phyloP scores from a whole-genome alignment of 495 filamentous ascomycete genomes.

The Neurospora africana region DNA sequence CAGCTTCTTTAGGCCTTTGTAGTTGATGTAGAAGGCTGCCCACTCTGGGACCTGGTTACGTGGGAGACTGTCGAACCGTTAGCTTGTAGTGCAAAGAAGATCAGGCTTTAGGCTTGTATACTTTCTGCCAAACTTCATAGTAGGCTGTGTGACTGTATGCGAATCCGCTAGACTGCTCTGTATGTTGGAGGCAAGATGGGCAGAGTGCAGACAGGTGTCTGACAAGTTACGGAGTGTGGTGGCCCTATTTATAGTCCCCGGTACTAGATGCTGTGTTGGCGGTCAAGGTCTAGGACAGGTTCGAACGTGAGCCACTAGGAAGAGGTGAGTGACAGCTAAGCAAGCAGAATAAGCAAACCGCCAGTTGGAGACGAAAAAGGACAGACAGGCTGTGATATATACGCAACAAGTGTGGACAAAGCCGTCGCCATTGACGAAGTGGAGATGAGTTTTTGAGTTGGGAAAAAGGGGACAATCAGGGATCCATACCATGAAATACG shows the following conservation, averaged over 20 bases:
- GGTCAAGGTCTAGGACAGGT: not conserved
- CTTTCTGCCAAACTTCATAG: slow-evolving; percentile 78
- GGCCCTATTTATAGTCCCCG: not conserved
- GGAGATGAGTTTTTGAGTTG: not conserved
- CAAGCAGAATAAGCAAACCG: not conserved
- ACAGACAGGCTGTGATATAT: not conserved
- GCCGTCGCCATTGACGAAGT: not conserved
- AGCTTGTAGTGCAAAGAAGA: not conserved
- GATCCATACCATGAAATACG: not conserved
- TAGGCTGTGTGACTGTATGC: slow-evolving; percentile 1
- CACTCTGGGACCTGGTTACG: slow-evolving; percentile 96
- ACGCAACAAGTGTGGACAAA: not conserved
- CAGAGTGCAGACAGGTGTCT: not conserved
- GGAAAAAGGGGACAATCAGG: not conserved
- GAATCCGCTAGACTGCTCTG: not conserved
- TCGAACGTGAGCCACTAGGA: not conserved
- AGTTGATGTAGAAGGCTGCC: slow-evolving; percentile 87
- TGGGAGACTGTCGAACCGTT: slow-evolving; percentile 49
- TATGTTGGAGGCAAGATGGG: not conserved
- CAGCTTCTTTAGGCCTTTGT: slow-evolving; percentile 90
- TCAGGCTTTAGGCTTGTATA: slow-evolving; percentile 15
- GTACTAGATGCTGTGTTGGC: not conserved
- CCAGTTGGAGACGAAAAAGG: not conserved
- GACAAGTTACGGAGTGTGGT: not conserved
- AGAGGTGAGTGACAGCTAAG: not conserved